Percentiles rank a stretch among this genome's conserved stretches.
Conservation (phyloP, 176 grass and related monocot genomes). For the Triticum monococcum region DNA sequence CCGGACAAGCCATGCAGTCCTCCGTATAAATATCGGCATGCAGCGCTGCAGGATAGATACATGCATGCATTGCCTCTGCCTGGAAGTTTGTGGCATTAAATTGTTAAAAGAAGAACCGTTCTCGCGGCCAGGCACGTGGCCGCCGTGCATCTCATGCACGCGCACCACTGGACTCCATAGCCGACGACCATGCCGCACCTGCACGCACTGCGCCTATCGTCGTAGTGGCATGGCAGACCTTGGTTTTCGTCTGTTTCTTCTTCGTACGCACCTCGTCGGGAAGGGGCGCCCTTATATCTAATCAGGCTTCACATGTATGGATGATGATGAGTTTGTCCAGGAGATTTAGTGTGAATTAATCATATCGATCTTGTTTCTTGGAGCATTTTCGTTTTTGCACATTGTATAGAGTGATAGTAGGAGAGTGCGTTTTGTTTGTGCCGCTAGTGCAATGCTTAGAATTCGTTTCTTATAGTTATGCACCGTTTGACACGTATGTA, state of each 20-base stretch:
- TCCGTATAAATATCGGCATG: not conserved
- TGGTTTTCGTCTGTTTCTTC: not conserved
- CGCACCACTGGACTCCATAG: not conserved
- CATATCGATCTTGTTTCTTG: not conserved
- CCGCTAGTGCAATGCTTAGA: too few species aligned
- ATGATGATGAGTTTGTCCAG: not conserved
- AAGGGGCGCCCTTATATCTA: not conserved
- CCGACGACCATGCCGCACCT: not conserved
- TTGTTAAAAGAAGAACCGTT: not conserved
- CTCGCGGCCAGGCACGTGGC: conserved; percentile 10
- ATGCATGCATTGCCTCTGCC: not conserved
- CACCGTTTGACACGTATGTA: not conserved
- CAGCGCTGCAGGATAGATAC: not conserved
- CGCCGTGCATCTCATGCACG: not conserved
- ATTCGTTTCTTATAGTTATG: too few species aligned
- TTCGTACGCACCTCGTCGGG: not conserved
- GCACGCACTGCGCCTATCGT: too few species aligned
- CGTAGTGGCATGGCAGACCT: not conserved
- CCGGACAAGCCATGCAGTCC: conserved; percentile 13
- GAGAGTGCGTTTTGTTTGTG: too few species aligned
- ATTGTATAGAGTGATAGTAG: too few species aligned
- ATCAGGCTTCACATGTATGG: not conserved
- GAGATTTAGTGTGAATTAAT: not conserved
- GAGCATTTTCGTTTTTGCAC: too few species aligned
- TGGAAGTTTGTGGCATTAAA: not conserved